phyloP scores from a whole-genome alignment of 108 stramenopile genomes.

The Phaeodactylum tricornutum region DNA sequence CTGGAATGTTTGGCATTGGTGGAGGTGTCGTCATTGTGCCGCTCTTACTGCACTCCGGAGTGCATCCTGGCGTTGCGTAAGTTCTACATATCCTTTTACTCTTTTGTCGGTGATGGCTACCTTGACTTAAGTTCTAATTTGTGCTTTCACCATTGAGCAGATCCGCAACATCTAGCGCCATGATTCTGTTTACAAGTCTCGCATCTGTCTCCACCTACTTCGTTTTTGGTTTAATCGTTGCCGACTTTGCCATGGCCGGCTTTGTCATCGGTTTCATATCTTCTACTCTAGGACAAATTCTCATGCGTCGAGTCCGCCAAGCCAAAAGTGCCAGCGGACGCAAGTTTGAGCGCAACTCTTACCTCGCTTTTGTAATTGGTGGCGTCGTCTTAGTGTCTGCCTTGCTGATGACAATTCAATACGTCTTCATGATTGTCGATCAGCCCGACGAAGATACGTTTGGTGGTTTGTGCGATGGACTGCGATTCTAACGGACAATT shows the following conservation, averaged over 20 bases:
- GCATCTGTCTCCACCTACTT: slow-evolving; percentile 84
- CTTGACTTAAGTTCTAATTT: too few species aligned
- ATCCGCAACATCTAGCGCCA: slow-evolving; percentile 83
- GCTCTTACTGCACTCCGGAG: slow-evolving; percentile 92
- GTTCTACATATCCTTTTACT: too few species aligned
- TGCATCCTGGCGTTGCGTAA: slow-evolving; percentile 86
- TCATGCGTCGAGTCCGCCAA: slow-evolving; percentile 51
- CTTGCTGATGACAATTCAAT: slow-evolving; percentile 76
- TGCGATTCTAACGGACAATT: too few species aligned
- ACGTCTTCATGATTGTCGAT: slow-evolving; percentile 19
- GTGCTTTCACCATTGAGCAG: too few species aligned
- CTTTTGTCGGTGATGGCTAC: too few species aligned
- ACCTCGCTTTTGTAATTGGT: slow-evolving; percentile 91
- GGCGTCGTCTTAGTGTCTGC: slow-evolving; percentile 82
- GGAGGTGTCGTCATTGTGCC: slow-evolving; percentile 93
- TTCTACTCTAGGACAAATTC: slow-evolving; percentile 74
- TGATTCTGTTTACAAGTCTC: slow-evolving; percentile 91
- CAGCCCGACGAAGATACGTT: slow-evolving; percentile 11
- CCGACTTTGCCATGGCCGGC: slow-evolving; percentile 78
- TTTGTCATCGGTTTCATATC: slow-evolving; percentile 78
- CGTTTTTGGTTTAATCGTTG: slow-evolving; percentile 86
- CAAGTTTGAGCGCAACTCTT: slow-evolving; percentile 84
- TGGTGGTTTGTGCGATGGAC: slow-evolving; percentile 29
- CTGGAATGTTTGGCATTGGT: slow-evolving; percentile 86
- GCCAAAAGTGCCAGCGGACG: slow-evolving; percentile 12